Evolutionary conservation across 2,329 filamentous ascomycete species (phyloP), one percentile per base, ranked within the genome.

Genomic region (Aspergillus jensenii): DNA sequence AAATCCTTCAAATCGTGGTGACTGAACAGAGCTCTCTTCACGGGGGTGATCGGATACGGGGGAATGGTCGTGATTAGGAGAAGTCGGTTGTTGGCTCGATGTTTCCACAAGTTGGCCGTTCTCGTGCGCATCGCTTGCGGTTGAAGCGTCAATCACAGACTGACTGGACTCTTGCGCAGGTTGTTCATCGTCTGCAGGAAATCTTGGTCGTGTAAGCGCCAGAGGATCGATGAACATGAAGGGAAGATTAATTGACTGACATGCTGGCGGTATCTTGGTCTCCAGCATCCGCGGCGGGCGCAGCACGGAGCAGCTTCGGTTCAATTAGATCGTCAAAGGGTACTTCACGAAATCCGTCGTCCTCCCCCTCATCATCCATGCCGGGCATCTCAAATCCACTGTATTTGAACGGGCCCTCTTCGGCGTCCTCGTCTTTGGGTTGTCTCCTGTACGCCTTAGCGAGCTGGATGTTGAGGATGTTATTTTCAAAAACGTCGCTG

Each of bases 361-460:
- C 83, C 51, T 73, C 75, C 9, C 78, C 78, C 14, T 81, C 78
- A 14, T 81, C 80, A 0, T 84, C 83, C 12, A 84, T 85, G 11
- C 86, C 82, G 0, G 88, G 88, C 65, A 87, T 86, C 66, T 96
- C 91, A 63, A 96, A 95, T 58, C 87, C 90, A 61, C 83, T 86
- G 65, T 93, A 96, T 9, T 91, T 74, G 9, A 91, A 83, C 60
- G 89, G 80, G 0, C 91, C 87, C 40, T 82, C 75, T 11, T 86
- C 81, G 9, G 55, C 37, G 6, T 67, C 62, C 3, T 84, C 87
- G 61, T 86, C 71, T 33, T 45, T 58, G 31, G 48, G 39, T 54
- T 84, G 81, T 5, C 81, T 74, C 48, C 88, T 78, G 68, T 96
- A 90, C 27, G 90, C 84, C 60, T 82, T 82, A 2, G 91, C 90